A percentile compares a stretch with the other conserved stretches of the same genome.
These are phyloP conservation scores for Tripterygium wilfordii DNA, from an alignment of 177 flowering plant species.

Conservation along the genomic window DNA sequence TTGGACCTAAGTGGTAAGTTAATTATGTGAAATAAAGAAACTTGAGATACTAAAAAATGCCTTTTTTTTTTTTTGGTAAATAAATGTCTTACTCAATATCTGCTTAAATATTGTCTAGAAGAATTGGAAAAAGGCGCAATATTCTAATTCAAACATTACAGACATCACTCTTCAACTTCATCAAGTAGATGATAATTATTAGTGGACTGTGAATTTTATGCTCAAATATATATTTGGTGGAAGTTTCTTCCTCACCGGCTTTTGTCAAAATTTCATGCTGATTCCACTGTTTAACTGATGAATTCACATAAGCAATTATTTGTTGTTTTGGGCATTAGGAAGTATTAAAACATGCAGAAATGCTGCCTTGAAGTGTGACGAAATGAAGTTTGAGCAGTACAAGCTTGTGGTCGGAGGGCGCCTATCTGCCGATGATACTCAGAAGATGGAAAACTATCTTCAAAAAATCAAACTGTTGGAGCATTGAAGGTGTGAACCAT, in stretches of 20 bases:
- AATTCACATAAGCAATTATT: not conserved
- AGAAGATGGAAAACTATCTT: conserved; percentile 52
- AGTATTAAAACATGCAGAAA: conserved; percentile 62
- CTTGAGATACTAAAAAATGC: not conserved
- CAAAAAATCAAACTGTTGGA: conserved; percentile 63
- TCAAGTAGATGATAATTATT: too few species aligned
- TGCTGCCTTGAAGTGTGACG: conserved; percentile 73
- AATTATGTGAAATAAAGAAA: not conserved
- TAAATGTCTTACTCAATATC: not conserved
- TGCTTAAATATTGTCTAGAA: too few species aligned
- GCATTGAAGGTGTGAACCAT: conserved; percentile 38
- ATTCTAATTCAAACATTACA: too few species aligned
- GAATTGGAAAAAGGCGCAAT: too few species aligned
- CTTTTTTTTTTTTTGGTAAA: too few species aligned
- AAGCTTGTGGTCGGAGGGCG: conserved; percentile 42
- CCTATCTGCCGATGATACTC: conserved; percentile 32
- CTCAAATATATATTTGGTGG: too few species aligned
- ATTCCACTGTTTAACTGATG: not conserved
- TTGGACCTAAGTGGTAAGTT: conserved; percentile 82
- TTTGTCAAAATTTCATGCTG: not conserved
- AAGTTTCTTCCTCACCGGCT: too few species aligned
- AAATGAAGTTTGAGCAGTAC: conserved; percentile 65
- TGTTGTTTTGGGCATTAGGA: conserved; percentile 55
- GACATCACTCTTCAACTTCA: too few species aligned
- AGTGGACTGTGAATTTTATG: too few species aligned